Conservation (phyloP, 345 rosid species). For the Cardiospermum halicacabum region DNA sequence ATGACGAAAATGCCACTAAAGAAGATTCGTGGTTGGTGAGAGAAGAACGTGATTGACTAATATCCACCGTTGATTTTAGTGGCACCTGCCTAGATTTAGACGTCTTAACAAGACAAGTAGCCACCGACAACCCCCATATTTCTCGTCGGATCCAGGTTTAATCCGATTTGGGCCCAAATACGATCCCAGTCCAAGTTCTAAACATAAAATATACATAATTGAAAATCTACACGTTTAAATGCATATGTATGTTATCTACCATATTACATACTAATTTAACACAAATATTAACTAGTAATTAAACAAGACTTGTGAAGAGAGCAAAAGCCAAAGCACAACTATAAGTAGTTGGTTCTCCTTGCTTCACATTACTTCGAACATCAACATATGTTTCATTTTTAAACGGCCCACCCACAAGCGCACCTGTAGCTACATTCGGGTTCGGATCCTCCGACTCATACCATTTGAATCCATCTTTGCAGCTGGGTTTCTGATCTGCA, state of each 20-base stretch:
- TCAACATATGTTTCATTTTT: constrained; percentile 64
- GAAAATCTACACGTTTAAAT: too few species aligned
- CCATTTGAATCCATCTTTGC: constrained; percentile 74
- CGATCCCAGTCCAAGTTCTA: background rate
- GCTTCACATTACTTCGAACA: constrained; percentile 64
- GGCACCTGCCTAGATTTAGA: background rate
- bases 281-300: too few species aligned
- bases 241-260: too few species aligned
- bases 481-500: constrained; percentile 53
- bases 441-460: constrained; percentile 56
- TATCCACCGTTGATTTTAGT: constrained; percentile 7
- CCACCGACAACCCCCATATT: background rate
- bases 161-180: background rate
- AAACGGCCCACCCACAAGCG: constrained; percentile 88
- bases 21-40: too few species aligned
- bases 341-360: constrained; percentile 81
- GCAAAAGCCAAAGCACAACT: constrained; percentile 81
- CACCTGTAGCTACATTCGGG: constrained; percentile 83
- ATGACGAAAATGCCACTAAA: constrained; percentile 9
- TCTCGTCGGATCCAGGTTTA: background rate
- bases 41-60: background rate
- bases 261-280: constrained; percentile 28
- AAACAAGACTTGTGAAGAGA: constrained; percentile 75
- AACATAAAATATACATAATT: too few species aligned
- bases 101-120: background rate